phyloP scores from a whole-genome alignment of 1,139 yeast genomes.

The Pichia cactophila region DNA sequence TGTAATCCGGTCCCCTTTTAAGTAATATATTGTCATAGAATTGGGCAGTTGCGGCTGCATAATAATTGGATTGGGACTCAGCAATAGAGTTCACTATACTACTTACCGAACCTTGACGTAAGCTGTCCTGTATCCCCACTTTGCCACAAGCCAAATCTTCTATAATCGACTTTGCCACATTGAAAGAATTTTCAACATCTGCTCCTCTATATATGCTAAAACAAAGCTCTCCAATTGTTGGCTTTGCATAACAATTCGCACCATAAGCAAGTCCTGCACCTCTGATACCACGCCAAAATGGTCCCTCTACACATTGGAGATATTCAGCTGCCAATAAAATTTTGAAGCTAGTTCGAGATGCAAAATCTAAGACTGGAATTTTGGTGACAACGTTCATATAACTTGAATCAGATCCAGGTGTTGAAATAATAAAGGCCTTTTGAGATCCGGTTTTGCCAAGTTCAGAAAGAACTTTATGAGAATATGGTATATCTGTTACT shows the following conservation, averaged over 20 bases:
- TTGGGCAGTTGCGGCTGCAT: constrained; percentile 58
- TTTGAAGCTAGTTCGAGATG: constrained; percentile 60
- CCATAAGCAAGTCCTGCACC: constrained; percentile 97
- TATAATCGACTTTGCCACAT: constrained; percentile 62
- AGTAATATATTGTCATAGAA: constrained; percentile 60
- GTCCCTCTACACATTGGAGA: constrained; percentile 88
- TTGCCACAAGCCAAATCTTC: constrained; percentile 49
- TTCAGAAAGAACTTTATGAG: constrained; percentile 47
- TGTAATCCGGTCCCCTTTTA: constrained; percentile 62
- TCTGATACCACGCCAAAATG: constrained; percentile 93
- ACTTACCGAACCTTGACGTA: constrained; percentile 67
- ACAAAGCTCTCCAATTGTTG: constrained; percentile 62
- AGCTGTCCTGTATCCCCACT: constrained; percentile 45
- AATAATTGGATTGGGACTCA: constrained; percentile 49
- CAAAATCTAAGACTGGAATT: constrained; percentile 53
- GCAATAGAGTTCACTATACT: constrained; percentile 69
- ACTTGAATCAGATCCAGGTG: constrained; percentile 88
- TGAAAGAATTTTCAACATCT: constrained; percentile 68
- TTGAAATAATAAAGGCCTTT: constrained; percentile 57
- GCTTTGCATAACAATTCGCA: constrained; percentile 49
- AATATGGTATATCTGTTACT: constrained; percentile 39
- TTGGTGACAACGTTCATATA: constrained; percentile 55
- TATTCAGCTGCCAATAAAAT: constrained; percentile 70
- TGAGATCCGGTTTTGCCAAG: constrained; percentile 47
- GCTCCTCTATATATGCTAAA: constrained; percentile 77